phyloP scores from a whole-genome alignment of 768 basidiomycete genomes.

The Pleurotus ostreatus region DNA sequence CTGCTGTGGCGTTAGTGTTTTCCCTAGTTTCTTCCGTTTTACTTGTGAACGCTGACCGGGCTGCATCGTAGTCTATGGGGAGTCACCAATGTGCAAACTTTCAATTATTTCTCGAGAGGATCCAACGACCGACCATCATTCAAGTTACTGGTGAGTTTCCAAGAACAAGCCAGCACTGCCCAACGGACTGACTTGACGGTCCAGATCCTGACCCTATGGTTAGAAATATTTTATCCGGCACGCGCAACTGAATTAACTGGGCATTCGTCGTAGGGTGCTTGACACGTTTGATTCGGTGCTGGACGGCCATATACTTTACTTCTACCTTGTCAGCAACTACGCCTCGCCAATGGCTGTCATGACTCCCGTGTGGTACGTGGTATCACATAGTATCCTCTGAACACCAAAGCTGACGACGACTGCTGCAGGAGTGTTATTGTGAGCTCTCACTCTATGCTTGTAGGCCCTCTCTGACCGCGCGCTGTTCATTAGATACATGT shows the following conservation, averaged over 20 bases:
- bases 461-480: not conserved
- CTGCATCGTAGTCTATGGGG: constrained; percentile 47
- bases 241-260: too few species aligned
- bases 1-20: constrained; percentile 45
- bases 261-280: constrained; percentile 30
- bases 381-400: not conserved
- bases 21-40: not conserved
- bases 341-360: constrained; percentile 40
- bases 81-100: constrained; percentile 51
- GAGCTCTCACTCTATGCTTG: constrained; percentile 15
- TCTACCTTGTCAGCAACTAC: constrained; percentile 55
- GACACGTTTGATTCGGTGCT: constrained; percentile 55
- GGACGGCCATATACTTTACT: constrained; percentile 52
- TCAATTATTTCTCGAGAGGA: constrained; percentile 40
- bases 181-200: not conserved
- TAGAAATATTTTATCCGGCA: constrained; percentile 9
- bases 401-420: not conserved
- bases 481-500: constrained; percentile 43
- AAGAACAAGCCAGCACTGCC: not conserved
- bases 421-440: constrained; percentile 47
- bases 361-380: constrained; percentile 45
- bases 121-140: constrained; percentile 27
- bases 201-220: constrained; percentile 33
- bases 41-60: not conserved
- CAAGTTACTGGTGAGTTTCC: constrained; percentile 32